Conservation (phyloP, 2,329 filamentous ascomycete species). For the Scedosporium minutisporum region DNA sequence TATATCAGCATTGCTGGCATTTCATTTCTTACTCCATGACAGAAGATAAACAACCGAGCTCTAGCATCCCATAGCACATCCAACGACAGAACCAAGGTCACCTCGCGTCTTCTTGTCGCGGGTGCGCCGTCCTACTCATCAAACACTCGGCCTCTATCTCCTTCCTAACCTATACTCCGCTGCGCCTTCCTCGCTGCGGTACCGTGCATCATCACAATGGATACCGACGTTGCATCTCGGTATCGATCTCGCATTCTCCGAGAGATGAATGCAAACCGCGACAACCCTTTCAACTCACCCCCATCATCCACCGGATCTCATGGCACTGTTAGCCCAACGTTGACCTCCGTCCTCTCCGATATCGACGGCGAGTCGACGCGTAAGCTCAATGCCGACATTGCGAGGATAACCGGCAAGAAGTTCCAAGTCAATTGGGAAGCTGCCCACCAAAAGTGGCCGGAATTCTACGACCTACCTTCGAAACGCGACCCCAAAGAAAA, state of each 20-base stretch:
- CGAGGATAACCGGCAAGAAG: constrained; percentile 29
- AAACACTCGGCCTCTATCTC: neutral
- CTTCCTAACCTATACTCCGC: neutral
- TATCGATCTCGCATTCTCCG: constrained; percentile 39
- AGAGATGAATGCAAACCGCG: constrained; percentile 42
- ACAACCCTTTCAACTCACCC: constrained; percentile 49
- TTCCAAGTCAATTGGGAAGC: constrained; percentile 33
- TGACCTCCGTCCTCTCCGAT: constrained; percentile 42
- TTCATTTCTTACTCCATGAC: too few species aligned
- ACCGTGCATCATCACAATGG: constrained; percentile 20
- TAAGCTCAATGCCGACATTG: constrained; percentile 38
- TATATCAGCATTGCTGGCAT: too few species aligned
- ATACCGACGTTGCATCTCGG: constrained; percentile 27
- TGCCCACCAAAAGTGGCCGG: constrained; percentile 42
- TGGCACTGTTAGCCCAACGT: constrained; percentile 44
- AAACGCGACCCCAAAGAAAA: constrained; percentile 23
- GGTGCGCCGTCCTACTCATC: neutral
- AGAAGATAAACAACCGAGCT: too few species aligned
- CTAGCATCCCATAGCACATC: neutral
- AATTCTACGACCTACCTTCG: constrained; percentile 33
- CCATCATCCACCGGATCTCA: constrained; percentile 49
- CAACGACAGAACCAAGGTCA: neutral
- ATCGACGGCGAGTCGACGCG: constrained; percentile 46
- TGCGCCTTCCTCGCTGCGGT: neutral
- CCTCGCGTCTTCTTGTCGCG: constrained; percentile 6